These are phyloP conservation scores for Clathrospora elynae DNA, from an alignment of 2,329 filamentous ascomycete genomes.

Conservation along the genomic window DNA sequence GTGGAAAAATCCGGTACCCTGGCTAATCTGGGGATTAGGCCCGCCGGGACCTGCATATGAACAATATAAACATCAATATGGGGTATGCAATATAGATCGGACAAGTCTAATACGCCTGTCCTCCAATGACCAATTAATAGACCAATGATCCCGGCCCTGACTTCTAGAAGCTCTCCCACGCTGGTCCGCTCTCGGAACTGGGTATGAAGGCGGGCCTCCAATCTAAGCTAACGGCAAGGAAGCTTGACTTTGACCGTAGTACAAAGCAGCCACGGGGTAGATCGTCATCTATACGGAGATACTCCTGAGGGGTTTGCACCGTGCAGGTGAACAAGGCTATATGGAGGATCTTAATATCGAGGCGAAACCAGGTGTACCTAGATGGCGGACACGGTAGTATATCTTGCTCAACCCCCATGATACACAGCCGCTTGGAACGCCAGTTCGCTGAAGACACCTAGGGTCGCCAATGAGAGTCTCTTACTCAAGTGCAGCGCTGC, in stretches of 20 bases:
- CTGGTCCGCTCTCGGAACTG: constrained; percentile 8
- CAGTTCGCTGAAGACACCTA: neutral
- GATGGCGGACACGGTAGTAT: constrained; percentile 1
- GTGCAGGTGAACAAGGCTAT: constrained; percentile 2
- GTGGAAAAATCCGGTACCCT: constrained; percentile 25
- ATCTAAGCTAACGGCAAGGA: constrained; percentile 15
- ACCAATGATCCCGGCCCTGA: neutral
- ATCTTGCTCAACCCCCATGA: constrained; percentile 4
- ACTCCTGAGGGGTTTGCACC: constrained; percentile 1
- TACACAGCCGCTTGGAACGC: neutral
- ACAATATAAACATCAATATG: constrained; percentile 29
- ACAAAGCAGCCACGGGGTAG: constrained; percentile 1
- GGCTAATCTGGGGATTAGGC: constrained; percentile 37
- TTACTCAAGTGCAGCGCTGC: constrained; percentile 8
- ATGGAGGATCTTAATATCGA: constrained; percentile 6
- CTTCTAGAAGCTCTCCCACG: constrained; percentile 13
- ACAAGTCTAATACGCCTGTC: constrained; percentile 1
- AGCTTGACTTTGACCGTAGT: constrained; percentile 12
- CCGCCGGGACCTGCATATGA: constrained; percentile 38
- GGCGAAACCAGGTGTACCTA: neutral
- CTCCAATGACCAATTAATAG: constrained; percentile 10
- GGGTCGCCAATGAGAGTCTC: constrained; percentile 7
- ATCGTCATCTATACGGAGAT: constrained; percentile 10
- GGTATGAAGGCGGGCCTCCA: constrained; percentile 8
- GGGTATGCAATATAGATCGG: constrained; percentile 19